Conservation (phyloP, 257 asterid genomes). For the Dorcoceras hygrometricum region DNA sequence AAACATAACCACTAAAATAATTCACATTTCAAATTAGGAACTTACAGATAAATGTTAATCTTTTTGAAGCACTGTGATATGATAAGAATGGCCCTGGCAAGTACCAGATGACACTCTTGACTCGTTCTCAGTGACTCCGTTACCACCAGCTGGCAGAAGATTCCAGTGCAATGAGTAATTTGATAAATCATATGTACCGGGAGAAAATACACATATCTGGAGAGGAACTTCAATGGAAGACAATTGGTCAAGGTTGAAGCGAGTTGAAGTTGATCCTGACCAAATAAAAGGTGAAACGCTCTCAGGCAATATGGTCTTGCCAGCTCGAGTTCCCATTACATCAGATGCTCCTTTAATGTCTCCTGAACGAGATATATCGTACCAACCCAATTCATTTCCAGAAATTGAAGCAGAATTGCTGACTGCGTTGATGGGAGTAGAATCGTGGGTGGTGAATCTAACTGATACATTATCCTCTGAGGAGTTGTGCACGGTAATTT, state of each 20-base stretch:
- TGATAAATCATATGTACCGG: constrained; percentile 86
- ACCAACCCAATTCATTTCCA: constrained; percentile 84
- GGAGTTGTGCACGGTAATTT: constrained; percentile 66
- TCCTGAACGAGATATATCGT: constrained; percentile 42
- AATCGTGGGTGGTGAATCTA: constrained; percentile 49
- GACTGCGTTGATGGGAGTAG: constrained; percentile 26
- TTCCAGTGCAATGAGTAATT: constrained; percentile 79
- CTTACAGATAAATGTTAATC: background rate
- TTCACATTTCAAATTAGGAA: background rate
- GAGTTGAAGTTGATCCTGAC: constrained; percentile 79
- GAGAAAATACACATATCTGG: constrained; percentile 65
- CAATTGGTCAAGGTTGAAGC: constrained; percentile 50
- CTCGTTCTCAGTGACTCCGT: constrained; percentile 25
- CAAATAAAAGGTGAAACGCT: constrained; percentile 67
- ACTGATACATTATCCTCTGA: constrained; percentile 51
- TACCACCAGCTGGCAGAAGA: constrained; percentile 25
- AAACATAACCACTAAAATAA: background rate
- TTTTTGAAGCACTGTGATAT: constrained; percentile 25
- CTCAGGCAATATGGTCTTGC: constrained; percentile 38
- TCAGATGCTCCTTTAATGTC: constrained; percentile 61
- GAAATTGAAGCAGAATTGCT: constrained; percentile 37
- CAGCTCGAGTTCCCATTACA: constrained; percentile 30
- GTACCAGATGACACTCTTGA: constrained; percentile 50
- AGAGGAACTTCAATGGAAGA: constrained; percentile 61
- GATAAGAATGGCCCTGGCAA: constrained; percentile 64